Conservation (phyloP, 441 rosid species). For the Syzygium syzygioides region DNA sequence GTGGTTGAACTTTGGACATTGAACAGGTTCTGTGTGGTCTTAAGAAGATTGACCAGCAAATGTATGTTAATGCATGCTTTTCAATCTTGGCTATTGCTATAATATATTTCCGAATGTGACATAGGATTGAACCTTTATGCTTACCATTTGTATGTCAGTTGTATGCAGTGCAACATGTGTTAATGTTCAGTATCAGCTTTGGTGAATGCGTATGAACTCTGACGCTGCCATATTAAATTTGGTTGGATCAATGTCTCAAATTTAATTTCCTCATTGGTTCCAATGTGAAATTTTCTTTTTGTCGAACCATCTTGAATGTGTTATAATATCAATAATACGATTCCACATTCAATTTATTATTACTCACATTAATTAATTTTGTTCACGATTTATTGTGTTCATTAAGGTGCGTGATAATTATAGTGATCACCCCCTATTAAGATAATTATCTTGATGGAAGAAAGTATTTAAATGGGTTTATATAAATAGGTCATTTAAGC, state of each 20-base stretch:
- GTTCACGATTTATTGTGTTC: too few relatives aligned
- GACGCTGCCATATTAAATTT: not conserved
- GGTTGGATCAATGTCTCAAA: not conserved
- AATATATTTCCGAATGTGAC: not conserved
- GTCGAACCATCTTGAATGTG: too few relatives aligned
- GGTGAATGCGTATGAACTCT: not conserved
- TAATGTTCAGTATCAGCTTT: not conserved
- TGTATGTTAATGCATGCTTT: not conserved
- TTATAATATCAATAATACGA: too few relatives aligned
- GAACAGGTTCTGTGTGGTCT: not conserved
- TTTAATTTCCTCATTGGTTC: not conserved
- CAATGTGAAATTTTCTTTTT: not conserved
- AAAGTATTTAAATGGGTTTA: too few relatives aligned
- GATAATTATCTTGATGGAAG: too few relatives aligned
- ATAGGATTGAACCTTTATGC: not conserved
- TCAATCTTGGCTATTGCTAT: not conserved
- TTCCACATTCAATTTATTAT: too few relatives aligned
- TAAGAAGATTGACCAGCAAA: not conserved
- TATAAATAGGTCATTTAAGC: too few relatives aligned
- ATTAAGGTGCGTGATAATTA: too few relatives aligned
- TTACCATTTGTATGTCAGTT: not conserved
- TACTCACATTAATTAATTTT: too few relatives aligned
- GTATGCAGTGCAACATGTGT: accelerated
- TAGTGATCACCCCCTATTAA: too few relatives aligned
- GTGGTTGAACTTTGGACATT: not conserved